Base-by-base conservation (phyloP, 495 filamentous ascomycete genomes). In the Xylaria acuta region DNA sequence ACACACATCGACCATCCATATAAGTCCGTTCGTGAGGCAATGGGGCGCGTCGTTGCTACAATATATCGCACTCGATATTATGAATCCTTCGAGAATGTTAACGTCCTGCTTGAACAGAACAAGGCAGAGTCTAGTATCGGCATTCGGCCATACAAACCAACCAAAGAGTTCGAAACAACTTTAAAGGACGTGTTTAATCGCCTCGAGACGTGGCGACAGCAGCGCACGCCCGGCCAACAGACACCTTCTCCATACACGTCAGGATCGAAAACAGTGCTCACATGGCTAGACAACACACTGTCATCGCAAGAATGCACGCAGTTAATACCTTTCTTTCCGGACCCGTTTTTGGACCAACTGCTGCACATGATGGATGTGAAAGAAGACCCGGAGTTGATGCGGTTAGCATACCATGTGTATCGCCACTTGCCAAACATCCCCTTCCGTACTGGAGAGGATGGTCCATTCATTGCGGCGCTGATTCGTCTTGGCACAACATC, bases 321-420 rank as follows among this genome's bases (percentile, higher is more conserved):
- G 75, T 88, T 98, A 14, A 89, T 96, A 11, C 88, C 92, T 3
- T 98, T 97, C 89, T 97, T 98, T 85, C 92, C 94, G 1, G 87
- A 93, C 64, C 86, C 92, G 9, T 94, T 98, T 74, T 94, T 97
- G 73, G 93, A 93, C 51, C 91, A 97, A 80, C 88, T 98, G 60
- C 84, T 99, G 58, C 94, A 98, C 83, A 99, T 99, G 96, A 99
- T 99, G 96, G 96, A 99, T 79, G 93, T 99, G 74, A 98, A 97
- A 80, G 96, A 99, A 82, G 96, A 99, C 77, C 94, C 93, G 5
- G 96, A 99, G 80, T 88, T 99, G 12, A 95, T 97, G 85, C 91
- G 92, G 12, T 87, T 98, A 30, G 95, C 96, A 16, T 99, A 99
- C 78, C 94, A 97, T 78, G 96, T 99, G 38, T 99, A 97, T 84